Evolutionary conservation across 148 eudicot species (phyloP), one percentile per base, ranked within the genome.

Genomic region (Chenopodium suecicum): DNA sequence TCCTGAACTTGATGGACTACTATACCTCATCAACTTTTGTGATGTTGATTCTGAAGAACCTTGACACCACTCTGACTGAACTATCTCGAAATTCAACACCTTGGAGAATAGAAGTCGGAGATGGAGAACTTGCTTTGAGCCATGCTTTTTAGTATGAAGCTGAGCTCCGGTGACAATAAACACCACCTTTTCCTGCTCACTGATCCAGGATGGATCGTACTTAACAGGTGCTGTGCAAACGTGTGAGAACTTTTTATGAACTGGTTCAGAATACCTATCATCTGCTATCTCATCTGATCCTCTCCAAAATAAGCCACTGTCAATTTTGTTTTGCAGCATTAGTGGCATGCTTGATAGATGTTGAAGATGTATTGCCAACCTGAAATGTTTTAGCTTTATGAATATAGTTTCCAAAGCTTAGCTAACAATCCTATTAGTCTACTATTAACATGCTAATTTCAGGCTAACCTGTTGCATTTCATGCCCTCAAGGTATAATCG

Each of bases 121-220:
- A 80, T 94, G 97, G 31, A 94, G 86, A 9, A 91, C 86, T 67
- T 47, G 86, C 70, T 82, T 93, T 1, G 88, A 74, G 47, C 84
- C 92, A 17, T 89, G 91, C 25, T 87, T 91, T 41, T 87, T 83
- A 0, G 89, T 87, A 73, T 81, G 83, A 20, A 94, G 87, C 70
- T 88, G 95, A n/a, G 93, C 95, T 27, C 98, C 98, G 0, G 98
- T 91, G 79, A 94, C 95, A 22, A 94, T 91, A 78, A 82, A 94
- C 25, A 89, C 89, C 9, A 52, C 73, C 2, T 81, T 85, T 70
- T 77, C 67, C 10, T 67, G 80, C 4, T 27, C 73, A 29, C 65
- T 3, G 20, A 79, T 14, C 94, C 97, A 93, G 9, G 67, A 78
- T 2, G 91, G 89, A 76, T 90, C 85, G 50, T 84, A 90, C 71